Conservation (phyloP, 169 alveolate species). For the Plasmodium billcollinsi region DNA sequence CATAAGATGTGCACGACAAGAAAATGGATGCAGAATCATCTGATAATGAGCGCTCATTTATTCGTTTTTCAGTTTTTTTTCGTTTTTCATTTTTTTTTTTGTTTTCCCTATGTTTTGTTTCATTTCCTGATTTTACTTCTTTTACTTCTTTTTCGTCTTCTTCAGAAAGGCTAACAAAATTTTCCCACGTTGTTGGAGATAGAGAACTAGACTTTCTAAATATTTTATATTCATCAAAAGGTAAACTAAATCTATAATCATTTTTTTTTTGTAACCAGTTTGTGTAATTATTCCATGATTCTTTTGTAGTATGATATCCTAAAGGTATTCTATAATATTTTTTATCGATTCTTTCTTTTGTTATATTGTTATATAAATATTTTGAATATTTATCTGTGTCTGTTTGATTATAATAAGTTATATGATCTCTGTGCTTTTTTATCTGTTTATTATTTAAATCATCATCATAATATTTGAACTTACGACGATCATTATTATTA, state of each 20-base stretch:
- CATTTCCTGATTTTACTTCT: conserved; percentile 1
- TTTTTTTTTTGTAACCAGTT: conserved; percentile 70
- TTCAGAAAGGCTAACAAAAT: conserved; percentile 27
- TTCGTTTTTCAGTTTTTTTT: conserved; percentile 1
- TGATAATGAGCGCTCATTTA: not conserved
- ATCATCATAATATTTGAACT: not conserved
- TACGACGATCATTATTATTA: not conserved
- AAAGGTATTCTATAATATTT: conserved; percentile 46
- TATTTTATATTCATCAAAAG: conserved; percentile 63
- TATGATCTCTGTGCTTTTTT: not conserved
- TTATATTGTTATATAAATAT: conserved; percentile 50
- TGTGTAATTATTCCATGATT: conserved; percentile 55
- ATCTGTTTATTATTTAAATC: not conserved
- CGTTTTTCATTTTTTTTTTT: not conserved
- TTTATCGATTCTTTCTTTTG: conserved; percentile 56
- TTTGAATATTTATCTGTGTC: conserved; percentile 11
- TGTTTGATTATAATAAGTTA: not conserved
- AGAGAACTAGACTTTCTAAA: conserved; percentile 51
- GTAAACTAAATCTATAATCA: conserved; percentile 45
- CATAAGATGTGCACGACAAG: no score
- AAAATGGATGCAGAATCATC: no score
- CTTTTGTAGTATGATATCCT: conserved; percentile 64
- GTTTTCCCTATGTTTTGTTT: conserved; percentile 12
- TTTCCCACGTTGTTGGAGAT: conserved; percentile 71
- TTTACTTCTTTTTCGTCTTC: conserved; percentile 1